phyloP scores from a whole-genome alignment of 345 rosid genomes.

The Trapa incisa region DNA sequence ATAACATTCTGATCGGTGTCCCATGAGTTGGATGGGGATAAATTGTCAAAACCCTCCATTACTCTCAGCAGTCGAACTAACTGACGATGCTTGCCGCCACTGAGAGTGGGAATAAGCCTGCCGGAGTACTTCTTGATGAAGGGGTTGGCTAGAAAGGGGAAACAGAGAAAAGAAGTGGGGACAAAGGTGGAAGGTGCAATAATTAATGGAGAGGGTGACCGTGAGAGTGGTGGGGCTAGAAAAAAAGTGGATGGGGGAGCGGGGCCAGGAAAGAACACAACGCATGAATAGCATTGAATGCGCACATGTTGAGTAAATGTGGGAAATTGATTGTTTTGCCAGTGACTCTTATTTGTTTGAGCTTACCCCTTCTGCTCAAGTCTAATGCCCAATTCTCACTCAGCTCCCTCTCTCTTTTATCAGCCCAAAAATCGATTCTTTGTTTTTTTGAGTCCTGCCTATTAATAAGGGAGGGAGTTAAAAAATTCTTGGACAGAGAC shows the following conservation, averaged over 20 bases:
- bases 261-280: not conserved
- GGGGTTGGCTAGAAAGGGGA: not conserved
- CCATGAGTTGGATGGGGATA: too few relatives aligned
- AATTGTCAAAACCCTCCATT: not conserved
- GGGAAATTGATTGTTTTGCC: constrained; percentile 1
- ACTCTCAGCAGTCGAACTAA: not conserved
- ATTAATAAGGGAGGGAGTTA: not conserved
- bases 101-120: not conserved
- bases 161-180: not conserved
- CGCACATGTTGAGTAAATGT: constrained; percentile 8
- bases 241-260: not conserved
- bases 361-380: not conserved
- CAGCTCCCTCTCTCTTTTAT: not conserved
- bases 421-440: constrained; percentile 2
- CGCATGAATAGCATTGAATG: constrained; percentile 5
- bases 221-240: not conserved
- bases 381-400: not conserved
- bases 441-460: not conserved
- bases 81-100: not conserved
- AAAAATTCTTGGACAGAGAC: not conserved
- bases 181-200: not conserved
- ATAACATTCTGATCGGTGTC: too few relatives aligned
- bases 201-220: not conserved
- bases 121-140: not conserved
- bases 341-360: not conserved